Conservation (phyloP, 495 filamentous ascomycete species). For the Cercophora sp. region DNA sequence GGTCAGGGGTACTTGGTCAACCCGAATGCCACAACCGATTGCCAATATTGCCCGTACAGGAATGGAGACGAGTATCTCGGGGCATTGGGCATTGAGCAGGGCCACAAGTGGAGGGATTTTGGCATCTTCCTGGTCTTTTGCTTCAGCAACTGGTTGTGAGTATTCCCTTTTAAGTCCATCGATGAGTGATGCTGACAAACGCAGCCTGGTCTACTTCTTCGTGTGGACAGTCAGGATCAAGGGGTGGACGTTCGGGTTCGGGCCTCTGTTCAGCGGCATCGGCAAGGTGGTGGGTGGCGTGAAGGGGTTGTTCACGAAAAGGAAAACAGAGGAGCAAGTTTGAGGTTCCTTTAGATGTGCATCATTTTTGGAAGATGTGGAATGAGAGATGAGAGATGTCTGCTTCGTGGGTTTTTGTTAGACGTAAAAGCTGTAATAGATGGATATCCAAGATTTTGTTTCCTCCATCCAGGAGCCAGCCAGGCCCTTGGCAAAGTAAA, state of each 20-base stretch:
- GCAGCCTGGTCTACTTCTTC: constrained; percentile 73
- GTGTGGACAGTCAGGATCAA: constrained; percentile 71
- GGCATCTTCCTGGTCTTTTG: constrained; percentile 76
- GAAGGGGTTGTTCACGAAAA: constrained; percentile 4
- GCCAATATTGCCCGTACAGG: constrained; percentile 71
- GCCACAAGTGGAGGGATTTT: constrained; percentile 66
- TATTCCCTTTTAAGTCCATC: background rate
- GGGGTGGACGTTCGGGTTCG: constrained; percentile 70
- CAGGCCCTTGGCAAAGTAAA: no score
- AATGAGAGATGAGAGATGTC: no score
- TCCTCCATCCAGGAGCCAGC: no score
- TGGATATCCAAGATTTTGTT: no score
- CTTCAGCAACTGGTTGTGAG: constrained; percentile 64
- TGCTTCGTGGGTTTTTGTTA: no score
- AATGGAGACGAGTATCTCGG: constrained; percentile 64
- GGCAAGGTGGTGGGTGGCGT: constrained; percentile 4
- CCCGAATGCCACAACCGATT: constrained; percentile 51
- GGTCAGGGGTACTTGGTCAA: constrained; percentile 58
- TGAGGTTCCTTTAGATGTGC: no score
- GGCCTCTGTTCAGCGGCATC: constrained; percentile 19
- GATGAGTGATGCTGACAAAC: background rate
- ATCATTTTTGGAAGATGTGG: no score
- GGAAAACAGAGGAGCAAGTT: no score
- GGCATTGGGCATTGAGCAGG: constrained; percentile 60
- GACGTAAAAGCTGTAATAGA: no score